Conservation (phyloP, 306 rosid species). For the Hylodesmum podocarpum region DNA sequence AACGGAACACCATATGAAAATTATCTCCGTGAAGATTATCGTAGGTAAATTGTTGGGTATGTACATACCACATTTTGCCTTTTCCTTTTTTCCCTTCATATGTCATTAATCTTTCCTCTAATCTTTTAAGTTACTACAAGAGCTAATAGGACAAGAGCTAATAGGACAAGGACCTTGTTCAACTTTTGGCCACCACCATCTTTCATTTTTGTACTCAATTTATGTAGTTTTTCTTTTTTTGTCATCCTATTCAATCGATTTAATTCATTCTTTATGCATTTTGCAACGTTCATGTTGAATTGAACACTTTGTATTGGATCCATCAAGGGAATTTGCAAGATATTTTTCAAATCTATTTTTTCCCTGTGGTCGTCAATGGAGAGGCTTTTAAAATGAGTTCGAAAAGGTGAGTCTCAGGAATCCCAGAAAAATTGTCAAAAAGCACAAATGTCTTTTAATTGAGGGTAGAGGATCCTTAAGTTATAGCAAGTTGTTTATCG, state of each 20-base stretch:
- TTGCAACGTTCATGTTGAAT: neutral
- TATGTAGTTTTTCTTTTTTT: neutral
- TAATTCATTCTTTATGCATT: slow-evolving; percentile 61
- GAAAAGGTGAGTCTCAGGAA: neutral
- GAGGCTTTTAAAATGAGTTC: neutral
- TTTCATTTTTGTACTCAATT: slow-evolving; percentile 30
- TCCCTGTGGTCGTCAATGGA: neutral
- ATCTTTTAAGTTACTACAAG: slow-evolving; percentile 23
- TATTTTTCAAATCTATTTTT: neutral
- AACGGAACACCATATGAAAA: slow-evolving; percentile 65
- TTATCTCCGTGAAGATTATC: slow-evolving; percentile 57
- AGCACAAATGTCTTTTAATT: neutral
- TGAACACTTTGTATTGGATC: slow-evolving; percentile 31
- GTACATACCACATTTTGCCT: slow-evolving; percentile 46
- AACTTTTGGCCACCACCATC: slow-evolving; percentile 43
- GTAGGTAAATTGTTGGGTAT: slow-evolving; percentile 44
- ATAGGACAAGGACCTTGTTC: slow-evolving; percentile 49
- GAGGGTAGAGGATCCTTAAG: neutral
- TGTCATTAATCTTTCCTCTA: slow-evolving; percentile 21
- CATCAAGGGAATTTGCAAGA: slow-evolving; percentile 30
- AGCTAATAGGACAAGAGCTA: slow-evolving; percentile 46
- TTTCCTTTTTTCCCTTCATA: neutral
- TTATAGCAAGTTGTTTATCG: neutral
- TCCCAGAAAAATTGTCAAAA: neutral
- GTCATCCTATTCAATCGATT: slow-evolving; percentile 38